Base-by-base conservation (phyloP, 225 moss, liverwort and hornwort genomes). In the Ulota crispa region DNA sequence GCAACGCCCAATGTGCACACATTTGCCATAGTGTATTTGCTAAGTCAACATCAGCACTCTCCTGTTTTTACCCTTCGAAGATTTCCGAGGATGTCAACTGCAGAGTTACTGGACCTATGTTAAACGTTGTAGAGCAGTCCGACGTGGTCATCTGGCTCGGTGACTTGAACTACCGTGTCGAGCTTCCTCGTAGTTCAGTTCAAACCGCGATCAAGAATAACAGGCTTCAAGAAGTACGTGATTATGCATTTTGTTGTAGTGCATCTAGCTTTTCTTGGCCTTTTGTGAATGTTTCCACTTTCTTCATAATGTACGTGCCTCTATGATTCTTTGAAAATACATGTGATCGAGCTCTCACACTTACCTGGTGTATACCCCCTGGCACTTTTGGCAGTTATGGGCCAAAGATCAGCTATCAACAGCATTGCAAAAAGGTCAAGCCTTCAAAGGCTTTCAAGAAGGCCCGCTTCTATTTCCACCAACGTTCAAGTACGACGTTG, bases 91-190 rank as follows among this genome's bases (percentile, higher is more conserved):
- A 92, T 37, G 85, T 87, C 52, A 80, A 84, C 28, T 87, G 80
- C 55, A 80, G 53, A 68, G 85, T 90, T 11, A 90, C 88, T 28
- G 89, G 89, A 23, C 64, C 84, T 18, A 68, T 76, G 56, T 83
- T 75, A 59, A 87, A 87, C 69, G 89, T 92, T 68, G 85, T 94
- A 42, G 95, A 94, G 68, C 82, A 91, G 77, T 89, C 94, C 23
- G 95, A 96, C 78, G 89, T 93, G 64, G 94, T 96, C 10, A 87
- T 96, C 56, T 96, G 95, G 95, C 94, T 96, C 23, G 94, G 95
- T 74, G 95, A 96, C 54, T 87, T 96, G 73, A 96, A 96, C 61
- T 96, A 96, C 77, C 90, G 95, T n/a, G 86, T 94, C 27, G 95
- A 94, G 67, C 84, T 94, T 86, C 90, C 88, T 42, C 86, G 91